Evolutionary conservation across 108 stramenopile species (phyloP).

Genomic region (Mediolabrus comicus): DNA sequence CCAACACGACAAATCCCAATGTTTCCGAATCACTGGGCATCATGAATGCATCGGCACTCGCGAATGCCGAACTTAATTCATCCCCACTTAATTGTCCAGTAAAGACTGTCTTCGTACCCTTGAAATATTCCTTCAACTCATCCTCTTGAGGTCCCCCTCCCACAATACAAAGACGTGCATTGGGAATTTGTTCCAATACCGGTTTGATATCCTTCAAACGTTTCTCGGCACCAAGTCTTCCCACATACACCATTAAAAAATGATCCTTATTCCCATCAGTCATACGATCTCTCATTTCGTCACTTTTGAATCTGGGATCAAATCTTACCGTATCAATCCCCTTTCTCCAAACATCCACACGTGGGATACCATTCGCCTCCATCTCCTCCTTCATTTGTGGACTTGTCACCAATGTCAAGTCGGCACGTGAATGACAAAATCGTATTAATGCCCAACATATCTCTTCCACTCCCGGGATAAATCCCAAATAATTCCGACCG

Average conservation of each 20-base stretch:
- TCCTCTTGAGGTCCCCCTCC: constrained; percentile 64
- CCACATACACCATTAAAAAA: constrained; percentile 89
- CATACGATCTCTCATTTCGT: constrained; percentile 77
- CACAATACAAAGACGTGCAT: constrained; percentile 56
- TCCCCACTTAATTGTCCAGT: constrained; percentile 64
- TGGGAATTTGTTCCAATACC: constrained; percentile 79
- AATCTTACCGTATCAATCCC: constrained; percentile 94
- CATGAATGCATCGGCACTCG: constrained; percentile 75
- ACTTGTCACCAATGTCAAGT: constrained; percentile 90
- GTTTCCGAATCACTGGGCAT: constrained; percentile 84
- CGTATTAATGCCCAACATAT: constrained; percentile 75
- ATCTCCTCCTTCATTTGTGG: constrained; percentile 92
- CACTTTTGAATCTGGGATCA: constrained; percentile 73
- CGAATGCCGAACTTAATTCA: constrained; percentile 57
- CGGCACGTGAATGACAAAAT: constrained; percentile 83
- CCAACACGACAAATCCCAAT: constrained; percentile 87
- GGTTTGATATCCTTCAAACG: constrained; percentile 67
- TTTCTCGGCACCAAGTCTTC: constrained; percentile 89
- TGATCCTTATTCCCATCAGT: constrained; percentile 82
- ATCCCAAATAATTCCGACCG: constrained; percentile 80
- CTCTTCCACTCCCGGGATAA: constrained; percentile 80
- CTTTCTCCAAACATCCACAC: constrained; percentile 95
- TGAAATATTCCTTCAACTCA: constrained; percentile 51
- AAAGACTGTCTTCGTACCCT: constrained; percentile 62
- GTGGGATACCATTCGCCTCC: constrained; percentile 75